Evolutionary conservation across 2,329 filamentous ascomycete species (phyloP).

Genomic region (Juglanconis oblonga): DNA sequence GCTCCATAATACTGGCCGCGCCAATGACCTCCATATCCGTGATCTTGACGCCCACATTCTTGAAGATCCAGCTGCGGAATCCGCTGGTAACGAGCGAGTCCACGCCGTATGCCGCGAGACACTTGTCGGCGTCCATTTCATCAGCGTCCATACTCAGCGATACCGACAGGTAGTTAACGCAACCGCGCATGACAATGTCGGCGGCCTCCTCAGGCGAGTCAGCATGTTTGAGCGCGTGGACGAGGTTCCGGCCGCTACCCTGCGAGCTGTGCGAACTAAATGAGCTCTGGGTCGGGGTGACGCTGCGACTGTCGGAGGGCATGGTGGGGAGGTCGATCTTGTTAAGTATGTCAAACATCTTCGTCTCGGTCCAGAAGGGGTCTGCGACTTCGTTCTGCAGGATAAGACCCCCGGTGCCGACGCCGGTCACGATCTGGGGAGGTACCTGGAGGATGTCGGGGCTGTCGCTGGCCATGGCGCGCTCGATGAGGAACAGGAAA

Average conservation of each 20-base stretch:
- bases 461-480: constrained; percentile 41
- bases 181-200: constrained; percentile 39
- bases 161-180: constrained; percentile 45
- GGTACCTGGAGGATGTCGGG: constrained; percentile 32
- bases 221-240: constrained; percentile 38
- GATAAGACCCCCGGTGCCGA: constrained; percentile 53
- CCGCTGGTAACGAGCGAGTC: constrained; percentile 50
- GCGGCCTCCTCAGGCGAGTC: constrained; percentile 39
- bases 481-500: constrained; percentile 44
- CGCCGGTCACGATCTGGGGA: constrained; percentile 48
- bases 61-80: constrained; percentile 48
- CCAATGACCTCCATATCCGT: constrained; percentile 42
- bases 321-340: constrained; percentile 38
- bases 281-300: background rate
- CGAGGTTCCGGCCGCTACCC: constrained; percentile 25
- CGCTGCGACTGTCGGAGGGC: constrained; percentile 4
- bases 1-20: constrained; percentile 15
- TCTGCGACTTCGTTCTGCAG: constrained; percentile 50
- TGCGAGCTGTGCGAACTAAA: constrained; percentile 4
- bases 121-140: constrained; percentile 45
- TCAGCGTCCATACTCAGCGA: constrained; percentile 47
- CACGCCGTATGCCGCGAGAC: constrained; percentile 39
- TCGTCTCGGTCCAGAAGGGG: constrained; percentile 52
- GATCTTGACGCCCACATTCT: constrained; percentile 42
- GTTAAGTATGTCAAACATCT: constrained; percentile 47